Evolutionary conservation across 495 filamentous ascomycete genomes (phyloP).

Genomic region (Aspergillus egyptiacus): DNA sequence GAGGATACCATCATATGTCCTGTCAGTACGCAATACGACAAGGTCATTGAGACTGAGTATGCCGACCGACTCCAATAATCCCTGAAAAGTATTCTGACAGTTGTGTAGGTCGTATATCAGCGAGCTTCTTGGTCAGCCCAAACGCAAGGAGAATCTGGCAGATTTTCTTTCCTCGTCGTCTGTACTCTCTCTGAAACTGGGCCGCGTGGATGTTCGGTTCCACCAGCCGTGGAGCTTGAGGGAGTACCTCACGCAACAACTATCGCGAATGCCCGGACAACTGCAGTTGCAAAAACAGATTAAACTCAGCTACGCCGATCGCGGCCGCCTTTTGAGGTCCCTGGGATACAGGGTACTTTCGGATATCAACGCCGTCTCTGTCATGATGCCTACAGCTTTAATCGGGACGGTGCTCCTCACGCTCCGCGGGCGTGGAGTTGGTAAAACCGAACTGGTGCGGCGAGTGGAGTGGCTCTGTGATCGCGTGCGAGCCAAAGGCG

Average conservation of each 20-base stretch:
- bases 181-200: constrained; percentile 79
- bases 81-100: constrained; percentile 4
- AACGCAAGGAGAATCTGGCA: constrained; percentile 85
- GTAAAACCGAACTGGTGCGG: constrained; percentile 75
- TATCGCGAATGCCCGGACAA: constrained; percentile 40
- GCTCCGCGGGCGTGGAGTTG: constrained; percentile 85
- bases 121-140: constrained; percentile 87
- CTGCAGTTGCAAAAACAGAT: constrained; percentile 28
- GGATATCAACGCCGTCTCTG: constrained; percentile 92
- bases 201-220: constrained; percentile 91
- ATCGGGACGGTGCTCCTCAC: constrained; percentile 93
- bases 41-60: constrained; percentile 90
- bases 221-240: constrained; percentile 89
- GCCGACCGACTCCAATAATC: constrained; percentile 6
- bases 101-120: constrained; percentile 69
- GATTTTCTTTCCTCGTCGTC: constrained; percentile 86
- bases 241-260: constrained; percentile 70
- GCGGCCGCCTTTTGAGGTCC: constrained; percentile 63
- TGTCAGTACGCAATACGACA: constrained; percentile 96
- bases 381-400: constrained; percentile 94
- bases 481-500: constrained; percentile 76
- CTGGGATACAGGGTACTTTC: constrained; percentile 86
- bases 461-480: constrained; percentile 86
- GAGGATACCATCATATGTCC: constrained; percentile 89
- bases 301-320: constrained; percentile 44